Percentiles rank a stretch among this genome's conserved stretches.
Conservation (phyloP, 768 basidiomycete genomes). For the Lyophyllum atratum region DNA sequence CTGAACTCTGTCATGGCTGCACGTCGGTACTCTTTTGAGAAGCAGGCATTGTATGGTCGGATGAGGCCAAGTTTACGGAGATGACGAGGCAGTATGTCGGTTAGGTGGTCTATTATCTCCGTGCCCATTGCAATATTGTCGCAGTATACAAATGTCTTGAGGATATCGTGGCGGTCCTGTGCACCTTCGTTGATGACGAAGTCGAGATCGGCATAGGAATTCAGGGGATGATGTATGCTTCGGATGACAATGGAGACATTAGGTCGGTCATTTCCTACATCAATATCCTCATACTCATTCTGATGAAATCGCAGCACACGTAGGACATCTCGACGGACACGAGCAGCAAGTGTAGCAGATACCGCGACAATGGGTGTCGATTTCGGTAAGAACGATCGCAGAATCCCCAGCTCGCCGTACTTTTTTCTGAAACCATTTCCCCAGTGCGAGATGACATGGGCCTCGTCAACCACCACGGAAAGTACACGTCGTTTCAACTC, state of each 20-base stretch:
- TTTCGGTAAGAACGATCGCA: constrained; percentile 2
- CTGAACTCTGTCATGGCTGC: constrained; percentile 26
- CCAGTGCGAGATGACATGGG: neutral
- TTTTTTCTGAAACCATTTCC: neutral
- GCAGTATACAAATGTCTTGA: constrained; percentile 29
- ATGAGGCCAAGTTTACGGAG: constrained; percentile 20
- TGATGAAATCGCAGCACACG: no score
- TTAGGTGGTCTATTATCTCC: constrained; percentile 28
- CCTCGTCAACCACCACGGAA: neutral
- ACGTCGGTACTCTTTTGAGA: constrained; percentile 19
- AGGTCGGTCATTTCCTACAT: no score
- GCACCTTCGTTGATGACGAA: constrained; percentile 25
- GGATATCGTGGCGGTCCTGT: constrained; percentile 18
- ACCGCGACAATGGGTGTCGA: constrained; percentile 31
- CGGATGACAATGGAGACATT: constrained; percentile 25
- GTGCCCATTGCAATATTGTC: constrained; percentile 26
- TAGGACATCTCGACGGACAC: constrained; percentile 11
- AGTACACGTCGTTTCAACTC: neutral
- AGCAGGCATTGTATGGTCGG: constrained; percentile 27
- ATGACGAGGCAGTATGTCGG: constrained; percentile 3
- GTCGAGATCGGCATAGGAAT: constrained; percentile 32
- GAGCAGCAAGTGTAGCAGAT: constrained; percentile 32
- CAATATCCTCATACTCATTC: no score
- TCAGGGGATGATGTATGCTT: constrained; percentile 32
- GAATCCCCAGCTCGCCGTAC: neutral